These are phyloP conservation scores for Cystofilobasidium macerans DNA, from an alignment of 768 basidiomycete species.

Conservation along the genomic window DNA sequence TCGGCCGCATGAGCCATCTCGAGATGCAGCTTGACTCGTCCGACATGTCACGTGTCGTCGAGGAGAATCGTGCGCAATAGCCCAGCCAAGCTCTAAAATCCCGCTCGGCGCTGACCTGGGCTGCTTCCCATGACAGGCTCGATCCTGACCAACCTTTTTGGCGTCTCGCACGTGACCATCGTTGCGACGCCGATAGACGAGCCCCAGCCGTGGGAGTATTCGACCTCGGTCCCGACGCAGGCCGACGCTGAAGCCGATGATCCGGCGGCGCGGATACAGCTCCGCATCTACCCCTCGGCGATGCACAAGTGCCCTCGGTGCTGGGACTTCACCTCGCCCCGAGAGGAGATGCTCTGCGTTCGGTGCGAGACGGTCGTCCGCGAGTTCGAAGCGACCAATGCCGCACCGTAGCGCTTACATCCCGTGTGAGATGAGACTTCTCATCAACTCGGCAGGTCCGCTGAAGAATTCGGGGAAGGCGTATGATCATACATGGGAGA, in stretches of 20 bases:
- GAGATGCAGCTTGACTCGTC: slow-evolving; percentile 10
- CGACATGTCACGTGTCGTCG: slow-evolving; percentile 32
- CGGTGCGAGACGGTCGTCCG: slow-evolving; percentile 46
- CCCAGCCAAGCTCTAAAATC: slow-evolving; percentile 2
- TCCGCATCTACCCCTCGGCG: slow-evolving; percentile 44
- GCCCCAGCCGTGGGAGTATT: slow-evolving; percentile 40
- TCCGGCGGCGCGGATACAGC: background rate
- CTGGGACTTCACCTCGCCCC: slow-evolving; percentile 61
- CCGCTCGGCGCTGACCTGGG: slow-evolving; percentile 34
- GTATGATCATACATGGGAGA: too few relatives aligned
- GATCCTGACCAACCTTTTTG: slow-evolving; percentile 62
- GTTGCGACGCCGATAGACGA: slow-evolving; percentile 43
- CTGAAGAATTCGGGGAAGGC: too few relatives aligned
- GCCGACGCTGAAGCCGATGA: slow-evolving; percentile 43
- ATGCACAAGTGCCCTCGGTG: slow-evolving; percentile 75
- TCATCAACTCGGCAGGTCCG: too few relatives aligned
- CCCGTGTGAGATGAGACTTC: too few relatives aligned
- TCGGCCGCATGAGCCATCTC: slow-evolving; percentile 34
- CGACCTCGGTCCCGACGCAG: slow-evolving; percentile 35
- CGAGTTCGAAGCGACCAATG: slow-evolving; percentile 7
- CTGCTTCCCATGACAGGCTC: slow-evolving; percentile 43
- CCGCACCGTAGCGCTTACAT: too few relatives aligned
- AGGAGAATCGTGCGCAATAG: slow-evolving; percentile 37
- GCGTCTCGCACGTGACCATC: slow-evolving; percentile 60
- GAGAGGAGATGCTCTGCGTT: slow-evolving; percentile 49